A percentile compares a stretch with the other conserved stretches of the same genome.
Conservation (phyloP, 1,139 yeast genomes). For the Zygosaccharomyces sapae region DNA sequence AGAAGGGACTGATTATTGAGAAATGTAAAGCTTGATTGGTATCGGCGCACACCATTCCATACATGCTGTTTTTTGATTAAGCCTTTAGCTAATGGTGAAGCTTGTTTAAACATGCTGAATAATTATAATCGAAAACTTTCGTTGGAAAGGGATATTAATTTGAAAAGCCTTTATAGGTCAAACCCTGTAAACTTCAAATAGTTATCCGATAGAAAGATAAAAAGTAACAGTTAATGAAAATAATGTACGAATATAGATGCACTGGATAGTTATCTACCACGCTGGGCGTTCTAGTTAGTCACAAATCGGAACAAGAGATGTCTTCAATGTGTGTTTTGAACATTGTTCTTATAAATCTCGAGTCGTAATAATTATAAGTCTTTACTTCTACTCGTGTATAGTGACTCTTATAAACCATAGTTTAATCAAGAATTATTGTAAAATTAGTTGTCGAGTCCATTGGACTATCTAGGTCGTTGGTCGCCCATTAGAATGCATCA, state of each 20-base stretch:
- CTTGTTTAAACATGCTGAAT: conserved; percentile 1
- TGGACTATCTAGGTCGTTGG: no score
- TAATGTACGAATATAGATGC: not conserved
- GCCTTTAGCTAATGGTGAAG: conserved; percentile 1
- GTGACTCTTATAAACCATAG: not conserved
- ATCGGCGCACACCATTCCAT: conserved; percentile 15
- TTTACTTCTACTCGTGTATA: not conserved
- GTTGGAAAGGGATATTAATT: not conserved
- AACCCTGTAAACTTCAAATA: not conserved
- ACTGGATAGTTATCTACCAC: not conserved
- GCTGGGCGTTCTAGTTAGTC: not conserved
- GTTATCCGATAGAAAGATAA: not conserved
- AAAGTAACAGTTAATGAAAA: not conserved
- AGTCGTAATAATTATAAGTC: not conserved
- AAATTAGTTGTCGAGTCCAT: no score
- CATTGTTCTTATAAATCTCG: not conserved
- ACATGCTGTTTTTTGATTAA: conserved; percentile 10
- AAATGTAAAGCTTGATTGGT: conserved; percentile 30
- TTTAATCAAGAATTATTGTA: not conserved
- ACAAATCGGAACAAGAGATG: not conserved
- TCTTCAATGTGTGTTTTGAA: not conserved
- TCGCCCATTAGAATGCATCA: no score
- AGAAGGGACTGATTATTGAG: conserved; percentile 24
- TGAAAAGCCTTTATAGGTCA: not conserved
- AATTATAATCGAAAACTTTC: not conserved